Evolutionary conservation across 2,329 filamentous ascomycete species (phyloP), one percentile per base, ranked within the genome.

Genomic region (Exophiala alcalophila): DNA sequence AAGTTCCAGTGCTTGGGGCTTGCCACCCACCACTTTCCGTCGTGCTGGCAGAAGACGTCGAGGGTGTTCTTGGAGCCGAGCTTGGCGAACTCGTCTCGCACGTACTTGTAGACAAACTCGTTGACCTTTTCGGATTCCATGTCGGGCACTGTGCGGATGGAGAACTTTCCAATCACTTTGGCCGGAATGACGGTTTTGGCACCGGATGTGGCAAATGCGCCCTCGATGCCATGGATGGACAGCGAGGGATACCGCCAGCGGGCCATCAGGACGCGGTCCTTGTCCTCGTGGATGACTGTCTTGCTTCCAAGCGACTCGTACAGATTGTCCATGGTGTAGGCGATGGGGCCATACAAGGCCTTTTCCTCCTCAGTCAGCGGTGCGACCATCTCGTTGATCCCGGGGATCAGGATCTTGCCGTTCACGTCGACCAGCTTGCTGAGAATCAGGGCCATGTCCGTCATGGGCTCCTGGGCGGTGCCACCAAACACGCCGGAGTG

Each of bases 1-100:
- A 97, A 98, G 77, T 98, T 98, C 89, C 92, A 97, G 77, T 98
- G 91, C 71, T 94, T 92, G 20, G 92, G 91, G 62, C 85, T 90
- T 32, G 94, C 89, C 33, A 94, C 89, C 92, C 92, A 98, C 92
- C 92, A 98, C 71, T 96, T 96, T 57, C 92, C 92, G 47, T 82
- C 83, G 73, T 98, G 92, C 68, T 91, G 83, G 45, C 90, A 76
- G 62, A 76, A 81, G 39, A 89, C 82, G 59, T 86, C 86, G 61
- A 94, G 68, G 11, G 76, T 89, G 74, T 98, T 98, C 77, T 98
- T 98, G 68, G 84, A 92, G 54, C 80, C 79, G 23, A 97, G 77
- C 69, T 89, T 88, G 58, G 84, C 83, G 65, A 94, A 96, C 56
- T 86, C 81, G 53, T 85, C 81, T 61, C 91, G 78, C 53, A 97